A percentile compares a stretch with the other conserved stretches of the same genome.
Conservation (phyloP, 192 early-diverging fungal genomes). For the Backusella mclennaniae region DNA sequence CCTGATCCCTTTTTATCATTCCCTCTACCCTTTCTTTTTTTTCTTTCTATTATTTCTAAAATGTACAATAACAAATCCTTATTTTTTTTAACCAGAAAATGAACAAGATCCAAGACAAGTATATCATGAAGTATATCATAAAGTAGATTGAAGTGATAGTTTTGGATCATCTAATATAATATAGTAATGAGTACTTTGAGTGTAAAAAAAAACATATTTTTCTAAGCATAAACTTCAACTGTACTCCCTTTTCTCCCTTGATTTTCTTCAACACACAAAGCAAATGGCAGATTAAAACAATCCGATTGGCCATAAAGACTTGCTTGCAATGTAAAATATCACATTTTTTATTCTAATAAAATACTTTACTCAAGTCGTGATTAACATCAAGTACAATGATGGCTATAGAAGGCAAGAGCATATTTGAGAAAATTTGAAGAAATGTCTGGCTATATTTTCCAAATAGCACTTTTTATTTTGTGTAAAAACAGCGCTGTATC, state of each 20-base stretch:
- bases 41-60: neutral
- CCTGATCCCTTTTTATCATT: neutral
- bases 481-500: too few relatives aligned
- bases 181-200: neutral
- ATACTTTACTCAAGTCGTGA: too few relatives aligned
- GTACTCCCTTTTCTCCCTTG: neutral
- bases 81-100: neutral
- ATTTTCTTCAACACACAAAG: neutral
- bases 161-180: neutral
- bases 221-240: neutral
- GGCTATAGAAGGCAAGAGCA: too few relatives aligned
- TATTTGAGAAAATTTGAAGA: too few relatives aligned
- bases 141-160: neutral
- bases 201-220: neutral
- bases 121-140: neutral
- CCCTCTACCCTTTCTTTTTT: neutral
- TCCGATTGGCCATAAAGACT: neutral
- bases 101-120: neutral
- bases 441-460: too few relatives aligned
- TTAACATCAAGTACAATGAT: too few relatives aligned
- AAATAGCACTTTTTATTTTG: too few relatives aligned
- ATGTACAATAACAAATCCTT: constrained; percentile 2
- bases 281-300: neutral
- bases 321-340: neutral
- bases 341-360: too few relatives aligned